Evolutionary conservation across 2,329 filamentous ascomycete genomes (phyloP).

Genomic region (Diatrype stigma): DNA sequence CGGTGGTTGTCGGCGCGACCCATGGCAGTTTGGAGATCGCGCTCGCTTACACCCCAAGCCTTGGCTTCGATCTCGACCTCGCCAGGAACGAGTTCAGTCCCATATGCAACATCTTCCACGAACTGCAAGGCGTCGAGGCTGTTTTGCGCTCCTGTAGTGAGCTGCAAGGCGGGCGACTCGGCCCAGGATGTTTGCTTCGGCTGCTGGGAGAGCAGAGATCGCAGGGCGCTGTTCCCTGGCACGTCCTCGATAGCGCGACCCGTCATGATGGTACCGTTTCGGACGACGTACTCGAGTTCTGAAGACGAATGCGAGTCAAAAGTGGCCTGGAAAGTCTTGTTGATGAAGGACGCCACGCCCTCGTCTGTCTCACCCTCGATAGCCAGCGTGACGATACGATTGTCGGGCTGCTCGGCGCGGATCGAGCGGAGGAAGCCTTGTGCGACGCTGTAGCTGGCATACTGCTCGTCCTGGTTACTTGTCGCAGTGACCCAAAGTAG

Average conservation of each 20-base stretch:
- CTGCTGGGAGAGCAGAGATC: constrained; percentile 9
- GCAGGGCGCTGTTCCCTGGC: constrained; percentile 3
- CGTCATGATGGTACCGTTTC: constrained; percentile 7
- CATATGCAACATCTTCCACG: constrained; percentile 13
- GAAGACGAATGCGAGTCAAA: constrained; percentile 6
- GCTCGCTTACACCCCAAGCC: constrained; percentile 14
- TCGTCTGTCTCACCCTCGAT: constrained; percentile 9
- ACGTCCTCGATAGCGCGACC: constrained; percentile 8
- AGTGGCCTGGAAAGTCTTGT: constrained; percentile 11
- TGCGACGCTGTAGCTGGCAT: constrained; percentile 13
- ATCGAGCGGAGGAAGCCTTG: constrained; percentile 24
- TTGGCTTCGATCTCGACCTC: constrained; percentile 18
- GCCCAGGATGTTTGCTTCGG: constrained; percentile 7
- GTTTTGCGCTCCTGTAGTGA: constrained; percentile 14
- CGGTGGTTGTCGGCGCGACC: constrained; percentile 9
- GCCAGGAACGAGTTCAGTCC: constrained; percentile 6
- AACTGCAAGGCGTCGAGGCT: constrained; percentile 18
- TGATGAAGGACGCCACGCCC: constrained; percentile 8
- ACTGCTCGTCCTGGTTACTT: constrained; percentile 10
- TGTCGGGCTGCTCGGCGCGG: constrained; percentile 22
- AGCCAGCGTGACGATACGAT: constrained; percentile 16
- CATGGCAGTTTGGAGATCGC: constrained; percentile 11
- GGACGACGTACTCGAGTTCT: constrained; percentile 15
- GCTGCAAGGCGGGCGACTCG: constrained; percentile 14
- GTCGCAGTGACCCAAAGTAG: constrained; percentile 24